These are phyloP conservation scores for fission yeast (Schizosaccharomyces pombe) DNA, from an alignment of 805 yeast species.

Conservation along the genomic window DNA sequence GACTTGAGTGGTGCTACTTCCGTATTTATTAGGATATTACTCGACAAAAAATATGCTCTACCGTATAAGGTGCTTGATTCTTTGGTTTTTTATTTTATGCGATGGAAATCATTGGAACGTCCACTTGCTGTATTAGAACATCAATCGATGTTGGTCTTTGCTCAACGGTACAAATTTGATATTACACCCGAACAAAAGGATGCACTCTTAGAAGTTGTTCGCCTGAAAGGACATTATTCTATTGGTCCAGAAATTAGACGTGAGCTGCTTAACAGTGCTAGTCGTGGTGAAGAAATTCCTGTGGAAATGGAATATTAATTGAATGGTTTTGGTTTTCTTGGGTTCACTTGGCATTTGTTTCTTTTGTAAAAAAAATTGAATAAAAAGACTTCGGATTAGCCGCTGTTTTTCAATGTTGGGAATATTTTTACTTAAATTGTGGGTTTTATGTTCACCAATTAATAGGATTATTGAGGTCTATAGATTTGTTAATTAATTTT, in stretches of 20 bases:
- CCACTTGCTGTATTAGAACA: conserved; percentile 87
- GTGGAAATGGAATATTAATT: background rate
- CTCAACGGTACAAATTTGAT: conserved; percentile 89
- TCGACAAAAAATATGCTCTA: conserved; percentile 86
- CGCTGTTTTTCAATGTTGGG: too few species aligned
- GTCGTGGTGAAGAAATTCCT: conserved; percentile 13
- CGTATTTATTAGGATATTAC: conserved; percentile 64
- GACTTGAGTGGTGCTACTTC: conserved; percentile 77
- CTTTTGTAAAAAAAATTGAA: background rate
- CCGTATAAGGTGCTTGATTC: conserved; percentile 94
- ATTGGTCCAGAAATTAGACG: conserved; percentile 89
- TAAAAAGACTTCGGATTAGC: too few species aligned
- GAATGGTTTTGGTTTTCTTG: background rate
- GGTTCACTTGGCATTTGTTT: background rate
- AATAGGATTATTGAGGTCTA: too few species aligned
- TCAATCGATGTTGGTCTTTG: conserved; percentile 79
- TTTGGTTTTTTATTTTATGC: conserved; percentile 78
- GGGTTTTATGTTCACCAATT: too few species aligned
- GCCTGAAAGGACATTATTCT: conserved; percentile 69
- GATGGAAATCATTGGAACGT: conserved; percentile 28
- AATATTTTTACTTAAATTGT: too few species aligned
- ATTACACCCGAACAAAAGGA: conserved; percentile 97
- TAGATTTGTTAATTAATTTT: too few species aligned
- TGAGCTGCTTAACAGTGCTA: conserved; percentile 67
- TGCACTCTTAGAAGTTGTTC: conserved; percentile 67